These are phyloP conservation scores for Mercurialis annua DNA, from an alignment of 345 rosid species.

Conservation along the genomic window DNA sequence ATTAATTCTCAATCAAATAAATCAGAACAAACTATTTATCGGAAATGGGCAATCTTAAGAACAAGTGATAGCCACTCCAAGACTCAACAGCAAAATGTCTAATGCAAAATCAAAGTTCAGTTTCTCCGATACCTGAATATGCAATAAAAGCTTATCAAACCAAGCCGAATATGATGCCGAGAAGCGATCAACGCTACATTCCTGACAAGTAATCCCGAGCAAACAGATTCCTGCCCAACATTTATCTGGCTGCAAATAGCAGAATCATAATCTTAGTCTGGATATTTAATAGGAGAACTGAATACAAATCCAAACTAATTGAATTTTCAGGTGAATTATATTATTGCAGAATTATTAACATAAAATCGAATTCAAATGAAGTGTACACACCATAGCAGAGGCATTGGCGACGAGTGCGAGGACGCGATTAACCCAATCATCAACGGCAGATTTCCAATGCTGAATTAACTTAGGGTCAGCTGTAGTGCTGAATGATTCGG, in stretches of 20 bases:
- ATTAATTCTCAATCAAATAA: no score
- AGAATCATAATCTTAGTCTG: constrained; percentile 5
- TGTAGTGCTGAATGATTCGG: constrained; percentile 36
- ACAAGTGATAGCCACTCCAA: neutral
- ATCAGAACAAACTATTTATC: no score
- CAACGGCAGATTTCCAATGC: constrained; percentile 60
- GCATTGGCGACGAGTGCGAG: constrained; percentile 40
- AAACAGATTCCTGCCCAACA: constrained; percentile 77
- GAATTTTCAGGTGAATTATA: no score
- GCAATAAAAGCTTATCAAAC: constrained; percentile 54
- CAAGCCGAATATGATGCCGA: constrained; percentile 53
- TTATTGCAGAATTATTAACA: no score
- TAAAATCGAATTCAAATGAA: neutral
- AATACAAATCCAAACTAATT: no score
- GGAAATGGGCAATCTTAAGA: no score
- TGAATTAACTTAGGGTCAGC: constrained; percentile 32
- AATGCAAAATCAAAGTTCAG: neutral
- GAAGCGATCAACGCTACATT: constrained; percentile 71
- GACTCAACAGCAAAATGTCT: neutral
- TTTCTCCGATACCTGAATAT: constrained; percentile 53
- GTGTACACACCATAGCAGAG: constrained; percentile 40
- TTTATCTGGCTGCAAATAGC: constrained; percentile 63
- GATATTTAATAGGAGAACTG: neutral
- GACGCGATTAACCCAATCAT: constrained; percentile 62
- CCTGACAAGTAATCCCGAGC: constrained; percentile 71